Base-by-base conservation (phyloP, 1,284 basidiomycete genomes). In the Leccinum fallax region DNA sequence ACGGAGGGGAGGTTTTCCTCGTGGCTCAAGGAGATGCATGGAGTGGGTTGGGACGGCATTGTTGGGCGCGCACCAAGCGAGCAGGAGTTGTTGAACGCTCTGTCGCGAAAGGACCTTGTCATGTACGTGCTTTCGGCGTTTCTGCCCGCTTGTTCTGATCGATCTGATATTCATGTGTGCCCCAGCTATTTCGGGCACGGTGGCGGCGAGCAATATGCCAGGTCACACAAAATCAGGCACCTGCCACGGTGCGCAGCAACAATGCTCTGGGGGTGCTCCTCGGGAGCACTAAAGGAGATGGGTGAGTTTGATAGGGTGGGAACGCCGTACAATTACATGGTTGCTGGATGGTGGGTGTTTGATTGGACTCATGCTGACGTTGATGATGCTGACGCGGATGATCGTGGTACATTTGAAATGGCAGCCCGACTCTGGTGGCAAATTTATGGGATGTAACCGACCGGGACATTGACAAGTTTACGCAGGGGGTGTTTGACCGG, bases 211-310 rank as follows among this genome's bases (percentile, higher is more conserved):
- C 95, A 98, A 71, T 99, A 97, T 71, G 84, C 95, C 11, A 89
- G 93, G 5, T 92, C 93, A 2, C 89, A 92, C 72, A 92, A 92
- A 68, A 85, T 98, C 59, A 84, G 93, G 19, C 84, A 90, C 64
- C 81, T 99, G 24, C 82, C 84, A 4, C 82, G 83, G 19, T 99
- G 97, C 73, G 95, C 97, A 1, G 90, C 90, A 10, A 90, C 94
- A 0, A 97, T 99, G 95, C 85, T 99, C 8, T 99, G 96, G 97
- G 97, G 97, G 0, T 99, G 97, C 80, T 99, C 97, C 0, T 97
- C 95, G 0, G 97, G 96, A 16, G 79, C 85, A 4, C 77, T 99
- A 64, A 84, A 85, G 59, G 92, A 96, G 59, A 93, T 95, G 84
- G 97, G 97, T 11, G 94, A 97, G 63, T 95, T 95, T 69, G 97